A percentile compares a stretch with the other conserved stretches of the same genome.
These are phyloP conservation scores for Fraxinus quadrangulata DNA, from an alignment of 257 asterid genomes.

Conservation along the genomic window DNA sequence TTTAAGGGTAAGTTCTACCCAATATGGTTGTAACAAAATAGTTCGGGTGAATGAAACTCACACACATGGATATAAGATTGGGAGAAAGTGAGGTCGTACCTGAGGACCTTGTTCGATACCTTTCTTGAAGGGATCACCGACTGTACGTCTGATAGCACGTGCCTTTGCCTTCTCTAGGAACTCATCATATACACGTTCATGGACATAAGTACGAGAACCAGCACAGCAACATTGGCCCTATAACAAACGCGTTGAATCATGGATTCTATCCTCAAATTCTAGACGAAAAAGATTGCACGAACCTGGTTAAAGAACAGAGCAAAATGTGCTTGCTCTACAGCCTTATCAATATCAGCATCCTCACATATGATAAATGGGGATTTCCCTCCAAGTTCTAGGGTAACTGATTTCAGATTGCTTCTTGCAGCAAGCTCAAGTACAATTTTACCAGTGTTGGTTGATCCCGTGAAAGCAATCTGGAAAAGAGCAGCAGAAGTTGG, in stretches of 20 bases:
- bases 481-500: constrained; percentile 1
- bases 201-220: constrained; percentile 87
- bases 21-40: no score
- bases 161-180: constrained; percentile 79
- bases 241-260: background rate
- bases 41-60: background rate
- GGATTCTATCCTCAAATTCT: background rate
- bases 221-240: constrained; percentile 99
- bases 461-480: constrained; percentile 97
- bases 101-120: constrained; percentile 97
- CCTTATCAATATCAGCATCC: constrained; percentile 90
- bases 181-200: constrained; percentile 82
- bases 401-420: constrained; percentile 94
- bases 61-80: background rate
- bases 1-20: background rate
- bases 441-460: constrained; percentile 81
- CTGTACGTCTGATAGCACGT: constrained; percentile 68
- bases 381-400: constrained; percentile 97
- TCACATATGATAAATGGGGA: constrained; percentile 95
- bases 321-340: constrained; percentile 87
- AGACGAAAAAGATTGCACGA: constrained; percentile 5
- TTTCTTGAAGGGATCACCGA: constrained; percentile 91
- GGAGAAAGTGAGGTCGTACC: constrained; percentile 37
- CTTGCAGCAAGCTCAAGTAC: constrained; percentile 70
- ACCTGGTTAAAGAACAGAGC: constrained; percentile 98